A percentile compares a stretch with the other conserved stretches of the same genome.
Evolutionary conservation across 305 asterid genomes (phyloP).

Genomic region (Solanum hybrid): DNA sequence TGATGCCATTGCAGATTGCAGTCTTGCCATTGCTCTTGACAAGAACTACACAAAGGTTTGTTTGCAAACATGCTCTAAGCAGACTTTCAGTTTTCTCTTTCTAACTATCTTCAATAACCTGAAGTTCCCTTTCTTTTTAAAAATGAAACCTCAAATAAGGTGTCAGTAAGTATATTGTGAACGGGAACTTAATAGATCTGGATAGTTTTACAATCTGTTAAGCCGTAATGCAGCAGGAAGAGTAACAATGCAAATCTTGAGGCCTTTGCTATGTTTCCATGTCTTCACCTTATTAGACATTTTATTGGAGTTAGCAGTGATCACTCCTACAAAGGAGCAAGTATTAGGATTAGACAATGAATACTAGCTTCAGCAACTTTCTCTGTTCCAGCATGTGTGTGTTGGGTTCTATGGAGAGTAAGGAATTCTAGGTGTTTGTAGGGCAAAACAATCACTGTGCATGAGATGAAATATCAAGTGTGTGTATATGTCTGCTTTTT

Average conservation of each 20-base stretch:
- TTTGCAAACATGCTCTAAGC: neutral
- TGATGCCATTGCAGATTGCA: slow-evolving; percentile 96
- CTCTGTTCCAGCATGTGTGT: neutral
- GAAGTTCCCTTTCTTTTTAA: neutral
- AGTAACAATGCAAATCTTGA: neutral
- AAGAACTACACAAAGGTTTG: slow-evolving; percentile 69
- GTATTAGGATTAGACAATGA: neutral
- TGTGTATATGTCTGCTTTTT: neutral
- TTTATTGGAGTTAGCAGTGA: neutral
- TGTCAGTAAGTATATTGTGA: neutral
- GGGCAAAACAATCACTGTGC: neutral
- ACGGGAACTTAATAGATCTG: neutral
- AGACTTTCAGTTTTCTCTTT: neutral
- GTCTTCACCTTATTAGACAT: neutral
- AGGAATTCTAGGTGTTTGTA: neutral
- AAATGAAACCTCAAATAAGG: neutral
- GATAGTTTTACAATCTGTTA: neutral
- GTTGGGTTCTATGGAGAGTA: neutral
- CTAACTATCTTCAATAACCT: neutral
- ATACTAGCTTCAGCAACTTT: neutral
- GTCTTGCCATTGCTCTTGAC: slow-evolving; percentile 83
- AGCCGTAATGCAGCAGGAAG: neutral
- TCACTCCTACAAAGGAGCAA: neutral
- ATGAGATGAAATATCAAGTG: neutral
- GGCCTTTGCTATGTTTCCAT: neutral